Evolutionary conservation across 805 yeast genomes (phyloP).

Genomic region (Saccharomycopsis capsularis): DNA sequence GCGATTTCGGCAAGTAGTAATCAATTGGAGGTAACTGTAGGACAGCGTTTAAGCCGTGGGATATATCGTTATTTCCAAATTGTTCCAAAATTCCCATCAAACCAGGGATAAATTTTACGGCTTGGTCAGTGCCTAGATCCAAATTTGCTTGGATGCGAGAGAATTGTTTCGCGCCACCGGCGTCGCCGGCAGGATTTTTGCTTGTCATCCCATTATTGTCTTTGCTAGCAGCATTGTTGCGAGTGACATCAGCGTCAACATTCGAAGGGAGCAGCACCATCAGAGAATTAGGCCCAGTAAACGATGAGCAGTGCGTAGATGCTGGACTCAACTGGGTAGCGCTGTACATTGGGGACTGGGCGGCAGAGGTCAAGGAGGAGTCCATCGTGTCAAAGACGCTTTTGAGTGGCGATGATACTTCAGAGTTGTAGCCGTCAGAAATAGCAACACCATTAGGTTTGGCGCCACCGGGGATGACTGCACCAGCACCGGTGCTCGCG

Average conservation of each 20-base stretch:
- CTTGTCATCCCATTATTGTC: not conserved
- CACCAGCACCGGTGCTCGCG: not conserved
- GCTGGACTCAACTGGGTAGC: constrained; percentile 17
- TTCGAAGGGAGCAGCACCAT: not conserved
- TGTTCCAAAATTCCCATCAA: constrained; percentile 20
- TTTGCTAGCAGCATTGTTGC: not conserved
- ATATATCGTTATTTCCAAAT: constrained; percentile 24
- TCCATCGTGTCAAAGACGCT: constrained; percentile 11
- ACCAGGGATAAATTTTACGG: constrained; percentile 24
- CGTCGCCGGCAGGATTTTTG: not conserved
- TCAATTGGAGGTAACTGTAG: constrained; percentile 26
- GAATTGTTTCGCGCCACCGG: not conserved
- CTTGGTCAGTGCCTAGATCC: not conserved
- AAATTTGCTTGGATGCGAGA: too few relatives aligned
- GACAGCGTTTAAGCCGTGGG: not conserved
- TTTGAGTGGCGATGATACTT: constrained; percentile 17
- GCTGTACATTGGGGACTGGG: constrained; percentile 7
- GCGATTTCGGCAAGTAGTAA: constrained; percentile 32
- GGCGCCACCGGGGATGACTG: not conserved
- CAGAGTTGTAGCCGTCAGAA: constrained; percentile 1
- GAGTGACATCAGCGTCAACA: not conserved
- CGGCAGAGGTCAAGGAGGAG: constrained; percentile 3
- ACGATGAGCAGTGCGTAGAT: not conserved
- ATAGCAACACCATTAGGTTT: constrained; percentile 3
- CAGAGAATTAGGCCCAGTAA: not conserved